Conservation (phyloP, 2,329 filamentous ascomycete genomes). For the Cordyceps fumosorosea region DNA sequence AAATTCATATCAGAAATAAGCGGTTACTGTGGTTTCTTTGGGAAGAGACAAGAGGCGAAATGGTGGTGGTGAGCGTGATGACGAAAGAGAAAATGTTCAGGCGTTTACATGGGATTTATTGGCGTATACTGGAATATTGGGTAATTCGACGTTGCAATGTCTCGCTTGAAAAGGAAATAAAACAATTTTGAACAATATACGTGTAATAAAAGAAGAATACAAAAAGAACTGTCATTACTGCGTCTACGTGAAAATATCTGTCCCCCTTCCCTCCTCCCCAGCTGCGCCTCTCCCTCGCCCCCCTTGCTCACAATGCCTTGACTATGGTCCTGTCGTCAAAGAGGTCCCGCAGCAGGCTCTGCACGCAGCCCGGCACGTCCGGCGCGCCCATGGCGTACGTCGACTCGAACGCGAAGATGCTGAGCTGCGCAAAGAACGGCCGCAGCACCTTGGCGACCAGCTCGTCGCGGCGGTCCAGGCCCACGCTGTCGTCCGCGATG, state of each 20-base stretch:
- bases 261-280: not conserved
- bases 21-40: no score
- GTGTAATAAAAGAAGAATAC: not conserved
- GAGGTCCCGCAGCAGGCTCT: constrained; percentile 62
- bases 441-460: constrained; percentile 71
- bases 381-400: constrained; percentile 76
- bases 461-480: constrained; percentile 56
- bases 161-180: not conserved
- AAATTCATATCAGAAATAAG: not conserved
- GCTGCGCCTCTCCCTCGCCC: not conserved
- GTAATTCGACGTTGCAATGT: not conserved
- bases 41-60: not conserved
- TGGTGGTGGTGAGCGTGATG: not conserved
- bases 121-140: not conserved
- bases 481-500: constrained; percentile 45
- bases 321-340: constrained; percentile 72
- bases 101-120: not conserved
- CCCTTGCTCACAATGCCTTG: constrained; percentile 41
- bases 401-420: constrained; percentile 88
- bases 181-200: not conserved
- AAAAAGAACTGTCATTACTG: not conserved
- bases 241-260: not conserved
- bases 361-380: constrained; percentile 58
- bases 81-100: not conserved
- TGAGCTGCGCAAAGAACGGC: constrained; percentile 86